These are phyloP conservation scores for Stramenopiles sp. DNA, from an alignment of 352 stramenopile species.

Conservation along the genomic window DNA sequence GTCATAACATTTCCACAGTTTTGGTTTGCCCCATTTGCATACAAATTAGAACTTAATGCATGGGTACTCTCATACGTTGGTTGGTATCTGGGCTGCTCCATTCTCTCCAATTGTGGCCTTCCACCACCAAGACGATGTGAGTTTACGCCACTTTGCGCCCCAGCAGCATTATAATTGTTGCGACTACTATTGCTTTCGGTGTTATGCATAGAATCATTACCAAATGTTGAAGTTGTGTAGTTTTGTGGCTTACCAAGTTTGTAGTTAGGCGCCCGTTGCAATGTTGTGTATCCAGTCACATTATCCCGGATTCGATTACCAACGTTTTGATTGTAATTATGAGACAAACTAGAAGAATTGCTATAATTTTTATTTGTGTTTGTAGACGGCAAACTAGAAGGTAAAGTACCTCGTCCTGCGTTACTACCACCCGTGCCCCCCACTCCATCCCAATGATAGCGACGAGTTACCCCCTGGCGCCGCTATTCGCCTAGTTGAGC, in stretches of 20 bases:
- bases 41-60: background rate
- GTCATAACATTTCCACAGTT: background rate
- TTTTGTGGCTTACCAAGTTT: too few relatives aligned
- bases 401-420: constrained; percentile 17
- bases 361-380: constrained; percentile 6
- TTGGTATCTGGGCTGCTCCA: too few relatives aligned
- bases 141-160: background rate
- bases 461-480: constrained; percentile 25
- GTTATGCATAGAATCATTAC: too few relatives aligned
- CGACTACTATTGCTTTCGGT: too few relatives aligned
- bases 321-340: too few relatives aligned
- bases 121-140: background rate
- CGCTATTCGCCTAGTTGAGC: constrained; percentile 24
- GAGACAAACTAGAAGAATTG: too few relatives aligned
- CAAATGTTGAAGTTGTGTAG: too few relatives aligned
- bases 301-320: too few relatives aligned
- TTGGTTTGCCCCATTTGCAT: background rate
- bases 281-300: too few relatives aligned
- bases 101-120: background rate
- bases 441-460: constrained; percentile 25
- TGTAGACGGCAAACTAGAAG: constrained; percentile 14
- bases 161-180: background rate
- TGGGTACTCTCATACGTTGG: background rate
- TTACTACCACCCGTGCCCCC: constrained; percentile 11
- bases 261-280: too few relatives aligned